A percentile compares a stretch with the other conserved stretches of the same genome.
These are phyloP conservation scores for Leucaena leucocephala DNA, from an alignment of 306 rosid species.

Conservation along the genomic window DNA sequence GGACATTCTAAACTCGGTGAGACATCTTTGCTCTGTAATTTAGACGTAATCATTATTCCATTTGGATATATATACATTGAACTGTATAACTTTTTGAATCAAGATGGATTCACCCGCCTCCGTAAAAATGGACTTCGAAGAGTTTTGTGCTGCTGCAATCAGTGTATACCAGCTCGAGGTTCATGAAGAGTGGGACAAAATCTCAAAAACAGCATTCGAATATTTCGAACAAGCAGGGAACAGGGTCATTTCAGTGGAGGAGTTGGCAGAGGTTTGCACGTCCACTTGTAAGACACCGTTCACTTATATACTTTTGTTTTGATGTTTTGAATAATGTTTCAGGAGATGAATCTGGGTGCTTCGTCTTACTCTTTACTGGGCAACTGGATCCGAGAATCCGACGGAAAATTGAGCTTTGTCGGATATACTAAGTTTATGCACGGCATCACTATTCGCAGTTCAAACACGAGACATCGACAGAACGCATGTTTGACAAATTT, in stretches of 20 bases:
- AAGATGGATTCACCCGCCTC: constrained; percentile 79
- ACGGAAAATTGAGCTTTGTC: constrained; percentile 78
- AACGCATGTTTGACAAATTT: not conserved
- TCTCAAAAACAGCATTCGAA: constrained; percentile 68
- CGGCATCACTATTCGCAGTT: constrained; percentile 73
- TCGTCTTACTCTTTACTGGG: constrained; percentile 61
- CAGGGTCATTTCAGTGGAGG: constrained; percentile 71
- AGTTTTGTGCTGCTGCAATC: constrained; percentile 88
- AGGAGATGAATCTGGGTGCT: constrained; percentile 89
- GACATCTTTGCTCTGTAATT: constrained; percentile 40
- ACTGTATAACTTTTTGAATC: constrained; percentile 33
- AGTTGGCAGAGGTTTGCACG: constrained; percentile 77
- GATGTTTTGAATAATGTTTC: constrained; percentile 36
- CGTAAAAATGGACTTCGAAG: constrained; percentile 78
- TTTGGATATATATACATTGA: constrained; percentile 26
- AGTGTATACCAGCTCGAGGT: constrained; percentile 89
- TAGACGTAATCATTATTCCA: constrained; percentile 18
- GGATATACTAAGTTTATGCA: constrained; percentile 91
- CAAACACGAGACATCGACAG: constrained; percentile 65
- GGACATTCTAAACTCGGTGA: constrained; percentile 75
- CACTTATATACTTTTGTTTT: not conserved
- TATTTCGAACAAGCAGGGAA: constrained; percentile 76
- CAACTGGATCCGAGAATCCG: constrained; percentile 83
- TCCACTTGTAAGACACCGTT: not conserved
- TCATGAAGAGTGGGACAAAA: constrained; percentile 80